Evolutionary conservation across 176 grass and related monocot genomes (phyloP).

Genomic region (Aechmea fasciata): DNA sequence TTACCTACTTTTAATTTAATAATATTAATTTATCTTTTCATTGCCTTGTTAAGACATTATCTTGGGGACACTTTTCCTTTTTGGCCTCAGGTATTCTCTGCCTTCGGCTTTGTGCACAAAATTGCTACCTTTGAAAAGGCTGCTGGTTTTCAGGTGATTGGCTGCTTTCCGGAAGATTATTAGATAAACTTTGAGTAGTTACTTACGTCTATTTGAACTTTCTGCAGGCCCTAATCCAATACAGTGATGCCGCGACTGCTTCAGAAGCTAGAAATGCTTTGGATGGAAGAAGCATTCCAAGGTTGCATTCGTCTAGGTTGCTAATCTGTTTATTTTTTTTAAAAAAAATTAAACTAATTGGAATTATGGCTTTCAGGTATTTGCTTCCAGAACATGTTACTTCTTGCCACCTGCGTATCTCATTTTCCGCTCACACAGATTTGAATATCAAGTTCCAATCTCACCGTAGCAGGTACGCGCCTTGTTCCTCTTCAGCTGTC

Average conservation of each 20-base stretch:
- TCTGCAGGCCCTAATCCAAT: conserved; percentile 86
- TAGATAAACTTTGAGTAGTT: neutral
- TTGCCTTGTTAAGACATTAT: neutral
- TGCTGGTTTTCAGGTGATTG: conserved; percentile 82
- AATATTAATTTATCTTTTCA: too few relatives aligned
- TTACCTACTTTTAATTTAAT: too few relatives aligned
- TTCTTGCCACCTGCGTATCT: conserved; percentile 72
- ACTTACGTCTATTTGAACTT: conserved; percentile 17
- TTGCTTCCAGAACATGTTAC: conserved; percentile 69
- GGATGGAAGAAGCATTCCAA: conserved; percentile 98
- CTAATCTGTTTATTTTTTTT: neutral
- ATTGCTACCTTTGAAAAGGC: conserved; percentile 99
- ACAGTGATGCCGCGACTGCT: conserved; percentile 81
- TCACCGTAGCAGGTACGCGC: conserved; percentile 78
- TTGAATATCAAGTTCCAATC: conserved; percentile 99
- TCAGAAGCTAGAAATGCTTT: conserved; percentile 75
- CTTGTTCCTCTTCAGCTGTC: neutral
- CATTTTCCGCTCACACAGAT: conserved; percentile 97
- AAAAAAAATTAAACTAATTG: conserved; percentile 8
- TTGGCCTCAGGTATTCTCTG: conserved; percentile 73
- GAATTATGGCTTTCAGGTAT: conserved; percentile 48
- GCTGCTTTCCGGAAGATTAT: neutral
- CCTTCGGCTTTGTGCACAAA: conserved; percentile 96
- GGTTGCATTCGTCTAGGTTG: conserved; percentile 28
- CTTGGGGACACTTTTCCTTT: neutral